Conservation (phyloP, 73 alveolate genomes). For the Tetrahymena elliotti region DNA sequence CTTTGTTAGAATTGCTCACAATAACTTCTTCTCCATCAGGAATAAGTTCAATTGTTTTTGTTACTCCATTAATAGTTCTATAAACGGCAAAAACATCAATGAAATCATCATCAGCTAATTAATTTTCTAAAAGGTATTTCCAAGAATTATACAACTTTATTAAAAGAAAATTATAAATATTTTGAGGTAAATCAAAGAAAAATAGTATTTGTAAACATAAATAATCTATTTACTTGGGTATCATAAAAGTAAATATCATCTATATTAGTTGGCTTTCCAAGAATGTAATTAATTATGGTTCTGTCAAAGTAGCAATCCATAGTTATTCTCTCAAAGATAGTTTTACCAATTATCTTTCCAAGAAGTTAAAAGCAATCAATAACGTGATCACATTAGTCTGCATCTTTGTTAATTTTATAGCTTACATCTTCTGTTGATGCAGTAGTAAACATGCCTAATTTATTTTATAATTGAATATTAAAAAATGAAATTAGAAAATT, state of each 20-base stretch:
- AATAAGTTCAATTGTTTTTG: slow-evolving; percentile 33
- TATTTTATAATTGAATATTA: too few relatives aligned
- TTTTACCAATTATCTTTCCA: slow-evolving; percentile 72
- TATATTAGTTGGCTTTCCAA: slow-evolving; percentile 11
- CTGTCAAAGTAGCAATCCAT: slow-evolving; percentile 40
- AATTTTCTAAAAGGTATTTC: slow-evolving; percentile 11
- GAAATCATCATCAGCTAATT: slow-evolving; percentile 4
- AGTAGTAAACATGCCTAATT: slow-evolving; percentile 21
- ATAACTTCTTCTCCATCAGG: slow-evolving; percentile 36
- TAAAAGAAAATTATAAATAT: neutral
- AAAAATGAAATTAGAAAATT: neutral
- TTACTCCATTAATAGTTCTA: neutral
- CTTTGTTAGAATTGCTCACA: slow-evolving; percentile 11
- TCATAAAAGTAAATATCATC: slow-evolving; percentile 40
- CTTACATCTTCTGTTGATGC: slow-evolving; percentile 26
- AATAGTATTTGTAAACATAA: too few relatives aligned
- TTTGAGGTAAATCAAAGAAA: neutral
- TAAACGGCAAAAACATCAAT: slow-evolving; percentile 21
- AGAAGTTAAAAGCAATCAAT: slow-evolving; percentile 49
- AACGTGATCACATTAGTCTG: slow-evolving; percentile 28
- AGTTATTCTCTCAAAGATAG: slow-evolving; percentile 75
- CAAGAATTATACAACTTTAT: slow-evolving; percentile 29
- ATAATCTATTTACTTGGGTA: neutral
- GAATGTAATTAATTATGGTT: slow-evolving; percentile 41
- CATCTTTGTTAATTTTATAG: slow-evolving; percentile 28